Evolutionary conservation across 106 monocot species (phyloP).

Genomic region (Vanilla planifolia): DNA sequence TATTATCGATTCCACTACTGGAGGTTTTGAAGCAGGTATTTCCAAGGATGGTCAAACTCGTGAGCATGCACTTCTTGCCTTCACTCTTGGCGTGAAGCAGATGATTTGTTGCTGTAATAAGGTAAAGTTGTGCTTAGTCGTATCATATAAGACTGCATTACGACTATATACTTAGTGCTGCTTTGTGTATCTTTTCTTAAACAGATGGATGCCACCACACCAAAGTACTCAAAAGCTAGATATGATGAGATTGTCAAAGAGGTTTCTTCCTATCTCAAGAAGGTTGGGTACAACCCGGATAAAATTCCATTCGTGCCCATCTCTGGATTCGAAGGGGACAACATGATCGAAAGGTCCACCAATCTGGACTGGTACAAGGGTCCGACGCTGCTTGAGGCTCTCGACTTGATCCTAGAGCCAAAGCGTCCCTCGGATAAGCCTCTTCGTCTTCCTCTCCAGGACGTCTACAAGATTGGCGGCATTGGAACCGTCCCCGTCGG

Average conservation of each 20-base stretch:
- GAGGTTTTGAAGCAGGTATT: slow-evolving; percentile 20
- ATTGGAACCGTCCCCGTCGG: slow-evolving; percentile 23
- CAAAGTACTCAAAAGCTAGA: slow-evolving; percentile 20
- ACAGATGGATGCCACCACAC: slow-evolving; percentile 19
- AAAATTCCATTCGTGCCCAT: slow-evolving; percentile 22
- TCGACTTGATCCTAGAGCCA: slow-evolving; percentile 16
- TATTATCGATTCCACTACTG: slow-evolving; percentile 16
- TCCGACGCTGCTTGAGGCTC: slow-evolving; percentile 17
- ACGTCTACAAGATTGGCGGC: slow-evolving; percentile 21
- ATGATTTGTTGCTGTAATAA: slow-evolving; percentile 26
- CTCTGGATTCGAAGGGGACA: slow-evolving; percentile 16
- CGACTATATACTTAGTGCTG: neutral
- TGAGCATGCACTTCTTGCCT: slow-evolving; percentile 18
- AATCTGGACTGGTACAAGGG: slow-evolving; percentile 25
- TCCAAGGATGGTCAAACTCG: slow-evolving; percentile 21
- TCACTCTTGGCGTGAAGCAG: slow-evolving; percentile 21
- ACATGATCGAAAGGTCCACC: slow-evolving; percentile 16
- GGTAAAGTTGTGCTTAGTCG: neutral
- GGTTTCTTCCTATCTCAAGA: slow-evolving; percentile 20
- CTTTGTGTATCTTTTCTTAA: neutral
- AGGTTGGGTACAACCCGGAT: slow-evolving; percentile 20
- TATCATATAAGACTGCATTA: neutral
- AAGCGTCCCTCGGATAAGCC: slow-evolving; percentile 20
- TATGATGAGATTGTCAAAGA: slow-evolving; percentile 22
- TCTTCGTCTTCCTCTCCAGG: slow-evolving; percentile 20